Percentiles rank a stretch among this genome's conserved stretches.
Evolutionary conservation across 208 protist species (phyloP).

Genomic region (Leishmania tarentolae): DNA sequence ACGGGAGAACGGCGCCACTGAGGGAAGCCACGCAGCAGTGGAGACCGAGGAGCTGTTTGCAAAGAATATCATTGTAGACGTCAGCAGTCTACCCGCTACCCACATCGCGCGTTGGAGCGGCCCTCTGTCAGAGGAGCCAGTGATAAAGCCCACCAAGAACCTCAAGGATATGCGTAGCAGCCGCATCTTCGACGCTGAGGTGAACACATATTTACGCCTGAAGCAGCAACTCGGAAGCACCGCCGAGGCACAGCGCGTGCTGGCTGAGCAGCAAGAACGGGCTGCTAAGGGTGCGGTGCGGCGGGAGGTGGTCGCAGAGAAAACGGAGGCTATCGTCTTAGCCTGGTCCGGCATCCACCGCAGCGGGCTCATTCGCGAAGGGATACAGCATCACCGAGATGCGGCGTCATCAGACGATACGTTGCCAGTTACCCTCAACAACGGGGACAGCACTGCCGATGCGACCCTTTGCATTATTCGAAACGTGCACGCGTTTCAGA

Average conservation of each 20-base stretch:
- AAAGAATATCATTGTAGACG: conserved; percentile 71
- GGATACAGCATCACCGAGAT: neutral
- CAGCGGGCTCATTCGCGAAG: conserved; percentile 71
- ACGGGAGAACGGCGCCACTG: neutral
- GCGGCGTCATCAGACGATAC: conserved; percentile 4
- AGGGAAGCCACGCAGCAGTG: neutral
- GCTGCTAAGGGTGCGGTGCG: conserved; percentile 19
- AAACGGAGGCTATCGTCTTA: conserved; percentile 48
- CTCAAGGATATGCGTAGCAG: conserved; percentile 84
- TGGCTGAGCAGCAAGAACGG: conserved; percentile 38
- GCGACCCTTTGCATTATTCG: conserved; percentile 66
- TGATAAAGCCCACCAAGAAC: conserved; percentile 58
- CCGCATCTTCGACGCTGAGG: conserved; percentile 62
- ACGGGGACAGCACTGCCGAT: conserved; percentile 2
- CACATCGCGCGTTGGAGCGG: conserved; percentile 57
- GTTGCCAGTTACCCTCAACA: conserved; percentile 7
- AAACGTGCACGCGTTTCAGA: conserved; percentile 78
- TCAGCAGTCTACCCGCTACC: conserved; percentile 51
- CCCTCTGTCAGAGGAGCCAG: conserved; percentile 53
- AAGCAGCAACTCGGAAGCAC: conserved; percentile 49
- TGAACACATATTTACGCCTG: conserved; percentile 63
- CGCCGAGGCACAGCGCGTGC: conserved; percentile 45
- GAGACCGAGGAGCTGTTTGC: conserved; percentile 35
- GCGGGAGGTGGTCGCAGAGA: conserved; percentile 43
- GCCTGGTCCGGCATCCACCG: conserved; percentile 81